Conservation (phyloP, 768 basidiomycete genomes). For the Porpolomopsis calyptriformis region DNA sequence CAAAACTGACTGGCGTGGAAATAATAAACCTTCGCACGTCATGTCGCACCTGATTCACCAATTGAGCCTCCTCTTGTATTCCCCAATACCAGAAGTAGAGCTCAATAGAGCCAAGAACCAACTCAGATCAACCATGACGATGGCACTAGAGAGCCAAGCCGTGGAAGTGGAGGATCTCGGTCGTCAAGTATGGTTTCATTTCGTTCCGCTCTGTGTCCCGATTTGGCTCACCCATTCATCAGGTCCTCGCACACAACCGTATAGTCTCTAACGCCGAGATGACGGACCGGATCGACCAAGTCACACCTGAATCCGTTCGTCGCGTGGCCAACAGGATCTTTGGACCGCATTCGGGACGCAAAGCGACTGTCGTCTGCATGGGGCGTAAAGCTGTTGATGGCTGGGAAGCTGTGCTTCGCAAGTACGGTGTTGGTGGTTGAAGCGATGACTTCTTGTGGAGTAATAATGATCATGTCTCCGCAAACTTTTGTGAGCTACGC, state of each 20-base stretch:
- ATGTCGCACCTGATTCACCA: slow-evolving; percentile 82
- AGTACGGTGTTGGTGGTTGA: slow-evolving; percentile 53
- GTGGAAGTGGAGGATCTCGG: slow-evolving; percentile 86
- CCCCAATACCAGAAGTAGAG: slow-evolving; percentile 54
- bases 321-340: slow-evolving; percentile 72
- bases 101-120: slow-evolving; percentile 89
- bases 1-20: slow-evolving; percentile 40
- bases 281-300: slow-evolving; percentile 73
- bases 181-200: slow-evolving; percentile 52
- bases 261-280: slow-evolving; percentile 86
- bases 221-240: slow-evolving; percentile 8
- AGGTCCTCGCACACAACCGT: slow-evolving; percentile 79
- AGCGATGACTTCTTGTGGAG: not conserved
- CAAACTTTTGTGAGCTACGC: too few species aligned
- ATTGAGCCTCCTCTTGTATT: slow-evolving; percentile 70
- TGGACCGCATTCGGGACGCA: slow-evolving; percentile 47
- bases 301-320: slow-evolving; percentile 59
- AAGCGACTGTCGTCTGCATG: slow-evolving; percentile 75
- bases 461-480: not conserved
- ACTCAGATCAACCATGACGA: slow-evolving; percentile 83
- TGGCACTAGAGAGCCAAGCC: slow-evolving; percentile 84
- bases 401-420: slow-evolving; percentile 49
- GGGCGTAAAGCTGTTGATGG: slow-evolving; percentile 70
- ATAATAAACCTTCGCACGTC: slow-evolving; percentile 60
- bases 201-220: not conserved